Evolutionary conservation across 2,329 filamentous ascomycete genomes (phyloP).

Genomic region (Penicillium sp.): DNA sequence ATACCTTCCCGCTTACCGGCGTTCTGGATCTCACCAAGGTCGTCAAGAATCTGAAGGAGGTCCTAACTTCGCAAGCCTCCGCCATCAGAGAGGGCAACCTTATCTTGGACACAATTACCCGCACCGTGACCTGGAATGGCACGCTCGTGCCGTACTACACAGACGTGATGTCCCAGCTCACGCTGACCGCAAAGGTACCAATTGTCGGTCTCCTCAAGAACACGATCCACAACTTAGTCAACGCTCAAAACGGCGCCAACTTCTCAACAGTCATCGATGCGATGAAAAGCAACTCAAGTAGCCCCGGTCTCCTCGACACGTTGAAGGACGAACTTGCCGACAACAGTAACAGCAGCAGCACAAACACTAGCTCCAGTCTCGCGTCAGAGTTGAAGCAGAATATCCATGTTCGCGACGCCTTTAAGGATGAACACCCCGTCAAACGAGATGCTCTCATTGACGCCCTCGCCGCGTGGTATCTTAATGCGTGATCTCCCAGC

Average conservation of each 20-base stretch:
- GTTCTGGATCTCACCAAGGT: slow-evolving; percentile 47
- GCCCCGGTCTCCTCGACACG: slow-evolving; percentile 7
- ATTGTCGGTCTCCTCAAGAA: slow-evolving; percentile 30
- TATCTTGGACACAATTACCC: slow-evolving; percentile 27
- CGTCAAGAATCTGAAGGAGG: slow-evolving; percentile 23
- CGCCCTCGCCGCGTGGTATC: slow-evolving; percentile 10
- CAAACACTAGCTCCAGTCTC: slow-evolving; percentile 4
- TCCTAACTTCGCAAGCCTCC: slow-evolving; percentile 27
- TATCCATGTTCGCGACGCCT: slow-evolving; percentile 6
- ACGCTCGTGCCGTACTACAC: slow-evolving; percentile 36
- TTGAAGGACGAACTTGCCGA: slow-evolving; percentile 5
- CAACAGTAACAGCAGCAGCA: not conserved
- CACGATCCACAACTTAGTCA: slow-evolving; percentile 27
- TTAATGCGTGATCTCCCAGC: not conserved
- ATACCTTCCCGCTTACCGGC: slow-evolving; percentile 50
- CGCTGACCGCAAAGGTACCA: slow-evolving; percentile 30
- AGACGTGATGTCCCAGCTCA: slow-evolving; percentile 31
- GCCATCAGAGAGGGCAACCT: slow-evolving; percentile 30
- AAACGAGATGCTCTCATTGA: slow-evolving; percentile 19
- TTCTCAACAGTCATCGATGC: slow-evolving; percentile 14
- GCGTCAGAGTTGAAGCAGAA: slow-evolving; percentile 15
- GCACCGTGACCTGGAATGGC: slow-evolving; percentile 31
- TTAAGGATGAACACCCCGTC: slow-evolving; percentile 13
- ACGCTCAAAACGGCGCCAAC: slow-evolving; percentile 15
- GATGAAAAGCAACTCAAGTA: slow-evolving; percentile 1